phyloP scores from a whole-genome alignment of 345 rosid genomes.

The Eucalyptus brandiana region DNA sequence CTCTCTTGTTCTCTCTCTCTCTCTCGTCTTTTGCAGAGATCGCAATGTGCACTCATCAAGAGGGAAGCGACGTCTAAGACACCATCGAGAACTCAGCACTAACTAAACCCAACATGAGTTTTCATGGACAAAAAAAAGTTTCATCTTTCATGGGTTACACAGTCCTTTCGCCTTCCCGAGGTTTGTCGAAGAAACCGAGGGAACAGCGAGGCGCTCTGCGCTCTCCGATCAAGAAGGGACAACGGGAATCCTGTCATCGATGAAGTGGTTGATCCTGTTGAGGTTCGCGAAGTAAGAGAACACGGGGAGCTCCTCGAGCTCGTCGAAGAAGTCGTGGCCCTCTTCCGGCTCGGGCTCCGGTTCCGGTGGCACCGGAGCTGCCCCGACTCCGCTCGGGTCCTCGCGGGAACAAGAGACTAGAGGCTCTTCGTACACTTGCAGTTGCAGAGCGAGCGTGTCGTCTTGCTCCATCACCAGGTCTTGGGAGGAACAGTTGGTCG shows the following conservation, averaged over 20 bases:
- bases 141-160: not conserved
- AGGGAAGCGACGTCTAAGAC: not conserved
- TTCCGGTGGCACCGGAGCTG: not conserved
- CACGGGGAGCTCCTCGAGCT: slow-evolving; percentile 56
- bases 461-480: slow-evolving; percentile 16
- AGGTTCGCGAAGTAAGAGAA: slow-evolving; percentile 32
- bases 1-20: not conserved
- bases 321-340: slow-evolving; percentile 60
- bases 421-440: slow-evolving; percentile 41
- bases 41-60: not conserved
- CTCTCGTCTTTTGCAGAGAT: not conserved
- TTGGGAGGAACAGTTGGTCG: slow-evolving; percentile 9
- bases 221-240: slow-evolving; percentile 15
- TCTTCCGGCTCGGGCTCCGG: slow-evolving; percentile 3
- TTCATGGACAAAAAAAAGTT: not conserved
- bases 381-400: not conserved
- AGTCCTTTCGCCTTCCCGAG: not conserved
- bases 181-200: not conserved
- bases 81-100: not conserved
- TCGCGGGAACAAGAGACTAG: slow-evolving; percentile 3
- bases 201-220: not conserved
- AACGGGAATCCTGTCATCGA: slow-evolving; percentile 51
- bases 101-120: not conserved
- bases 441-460: slow-evolving; percentile 4
- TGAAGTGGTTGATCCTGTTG: slow-evolving; percentile 24